Base-by-base conservation (phyloP, 805 yeast species). In the Yarrowia porcina region DNA sequence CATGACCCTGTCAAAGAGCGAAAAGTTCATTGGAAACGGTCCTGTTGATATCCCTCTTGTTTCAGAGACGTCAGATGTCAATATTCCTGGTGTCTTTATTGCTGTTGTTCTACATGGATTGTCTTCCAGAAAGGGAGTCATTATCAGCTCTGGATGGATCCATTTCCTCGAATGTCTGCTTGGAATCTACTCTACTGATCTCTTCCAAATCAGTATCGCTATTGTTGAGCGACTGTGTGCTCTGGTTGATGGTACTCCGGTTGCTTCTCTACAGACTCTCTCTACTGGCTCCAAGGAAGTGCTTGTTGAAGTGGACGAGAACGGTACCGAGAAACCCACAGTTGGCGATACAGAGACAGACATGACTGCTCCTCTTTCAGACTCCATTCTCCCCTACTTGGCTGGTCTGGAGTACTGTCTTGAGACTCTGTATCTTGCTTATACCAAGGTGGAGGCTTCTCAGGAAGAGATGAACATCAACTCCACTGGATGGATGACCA, bases 351-450 rank as follows among this genome's bases (percentile, higher is more conserved):
- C 59, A 0, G 59, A 18, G 64, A 66, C 32, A 8, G 64, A 41
- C 10, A 71, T 70, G 7, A 78, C 82, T 6, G 83, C 81, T 11
- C 69, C 77, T 72, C 74, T 78, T 69, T 74, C 81, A 64, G 73
- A 84, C 33, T 72, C 83, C 65, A 70, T 82, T 56, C 70, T 80
- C 64, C 49, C 72, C 79, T 52, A 74, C 80, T 49, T 75, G 63
- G 74, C 80, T 13, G 92, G 93, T 0, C 70, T 90, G 23, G 92
- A 90, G 68, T 87, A 85, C 59, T 72, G 90, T 39, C 49, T 56
- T 7, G 61, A 56, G 49, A 39, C 61, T 6, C 38, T 56, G 20
- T 56, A 56, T 17, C 38, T 56, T 8, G 47, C 61, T 1, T 56
- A 56, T 49, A 56, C 61, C 27, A 30, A 56, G 49, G 49, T 56